Percentiles rank a stretch among this genome's conserved stretches.
phyloP scores from a whole-genome alignment of 1,284 basidiomycete species.

The Taiwanofungus camphoratus region DNA sequence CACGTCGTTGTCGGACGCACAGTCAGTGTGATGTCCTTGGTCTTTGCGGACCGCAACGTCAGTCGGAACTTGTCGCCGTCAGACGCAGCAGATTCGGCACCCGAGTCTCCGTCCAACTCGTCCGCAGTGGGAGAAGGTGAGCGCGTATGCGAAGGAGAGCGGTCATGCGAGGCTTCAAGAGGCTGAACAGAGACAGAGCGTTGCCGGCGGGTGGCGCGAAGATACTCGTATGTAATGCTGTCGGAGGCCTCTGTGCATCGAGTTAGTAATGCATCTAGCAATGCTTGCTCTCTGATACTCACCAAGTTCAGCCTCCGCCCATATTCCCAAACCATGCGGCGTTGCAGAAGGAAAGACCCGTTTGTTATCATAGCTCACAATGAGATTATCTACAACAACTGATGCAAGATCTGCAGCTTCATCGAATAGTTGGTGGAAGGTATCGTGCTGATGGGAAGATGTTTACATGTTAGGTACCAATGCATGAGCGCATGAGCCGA shows the following conservation, averaged over 20 bases:
- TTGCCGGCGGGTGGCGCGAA: constrained; percentile 38
- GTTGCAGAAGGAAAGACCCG: constrained; percentile 63
- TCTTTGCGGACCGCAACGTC: constrained; percentile 49
- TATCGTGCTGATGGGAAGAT: constrained; percentile 46
- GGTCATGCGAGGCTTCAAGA: neutral
- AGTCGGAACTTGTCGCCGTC: constrained; percentile 56
- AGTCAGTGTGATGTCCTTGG: constrained; percentile 53
- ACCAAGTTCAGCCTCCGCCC: constrained; percentile 63
- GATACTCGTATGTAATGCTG: constrained; percentile 52
- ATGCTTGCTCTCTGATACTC: constrained; percentile 19
- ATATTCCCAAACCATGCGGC: constrained; percentile 57
- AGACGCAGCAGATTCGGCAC: constrained; percentile 20
- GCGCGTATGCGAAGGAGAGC: constrained; percentile 16
- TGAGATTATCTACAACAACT: constrained; percentile 43
- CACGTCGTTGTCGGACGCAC: constrained; percentile 72
- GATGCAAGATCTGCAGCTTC: constrained; percentile 53
- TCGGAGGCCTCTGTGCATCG: constrained; percentile 53
- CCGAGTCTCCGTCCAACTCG: constrained; percentile 20
- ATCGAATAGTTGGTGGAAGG: constrained; percentile 56
- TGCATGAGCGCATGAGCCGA: constrained; percentile 1
- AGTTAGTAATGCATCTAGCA: too few relatives aligned
- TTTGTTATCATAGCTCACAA: constrained; percentile 52
- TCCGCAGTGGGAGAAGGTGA: constrained; percentile 18
- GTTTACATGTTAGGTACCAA: constrained; percentile 1
- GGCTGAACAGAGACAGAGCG: constrained; percentile 23